Evolutionary conservation across 1,139 yeast species (phyloP).

Genomic region (Nakaseomyces nivariensis): DNA sequence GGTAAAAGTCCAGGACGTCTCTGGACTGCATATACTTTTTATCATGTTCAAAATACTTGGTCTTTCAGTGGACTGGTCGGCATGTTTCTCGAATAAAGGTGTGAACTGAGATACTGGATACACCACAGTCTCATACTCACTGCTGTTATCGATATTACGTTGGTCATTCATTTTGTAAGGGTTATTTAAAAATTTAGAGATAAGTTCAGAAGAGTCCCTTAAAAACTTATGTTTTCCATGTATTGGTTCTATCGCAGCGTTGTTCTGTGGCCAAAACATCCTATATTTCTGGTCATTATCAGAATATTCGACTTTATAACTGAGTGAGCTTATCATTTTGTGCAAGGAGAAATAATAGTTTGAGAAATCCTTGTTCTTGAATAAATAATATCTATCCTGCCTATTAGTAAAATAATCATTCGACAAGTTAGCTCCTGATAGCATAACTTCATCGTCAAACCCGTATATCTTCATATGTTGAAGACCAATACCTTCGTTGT

Average conservation of each 20-base stretch:
- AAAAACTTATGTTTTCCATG: conserved; percentile 48
- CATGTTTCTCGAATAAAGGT: conserved; percentile 48
- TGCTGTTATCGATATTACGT: conserved; percentile 19
- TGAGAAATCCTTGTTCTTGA: conserved; percentile 47
- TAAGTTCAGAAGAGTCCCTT: conserved; percentile 45
- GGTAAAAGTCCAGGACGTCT: conserved; percentile 74
- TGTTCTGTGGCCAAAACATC: conserved; percentile 68
- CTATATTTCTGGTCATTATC: conserved; percentile 42
- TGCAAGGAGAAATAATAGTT: conserved; percentile 69
- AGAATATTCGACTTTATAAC: conserved; percentile 52
- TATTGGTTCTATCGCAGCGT: conserved; percentile 64
- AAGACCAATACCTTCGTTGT: conserved; percentile 85
- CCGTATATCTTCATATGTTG: conserved; percentile 98
- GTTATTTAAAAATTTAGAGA: conserved; percentile 48
- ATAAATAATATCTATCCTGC: conserved; percentile 83
- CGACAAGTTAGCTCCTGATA: conserved; percentile 88
- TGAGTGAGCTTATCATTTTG: conserved; percentile 51
- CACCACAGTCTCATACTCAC: conserved; percentile 50
- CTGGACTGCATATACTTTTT: conserved; percentile 46
- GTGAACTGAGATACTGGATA: conserved; percentile 90
- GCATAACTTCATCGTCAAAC: conserved; percentile 77
- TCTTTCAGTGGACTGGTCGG: conserved; percentile 70
- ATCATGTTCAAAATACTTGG: conserved; percentile 55
- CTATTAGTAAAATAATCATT: conserved; percentile 90
- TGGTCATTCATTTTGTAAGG: conserved; percentile 19